Percentiles rank a stretch among this genome's conserved stretches.
Conservation (phyloP, 2,329 filamentous ascomycete species). For the Dactylonectria estremocensis region DNA sequence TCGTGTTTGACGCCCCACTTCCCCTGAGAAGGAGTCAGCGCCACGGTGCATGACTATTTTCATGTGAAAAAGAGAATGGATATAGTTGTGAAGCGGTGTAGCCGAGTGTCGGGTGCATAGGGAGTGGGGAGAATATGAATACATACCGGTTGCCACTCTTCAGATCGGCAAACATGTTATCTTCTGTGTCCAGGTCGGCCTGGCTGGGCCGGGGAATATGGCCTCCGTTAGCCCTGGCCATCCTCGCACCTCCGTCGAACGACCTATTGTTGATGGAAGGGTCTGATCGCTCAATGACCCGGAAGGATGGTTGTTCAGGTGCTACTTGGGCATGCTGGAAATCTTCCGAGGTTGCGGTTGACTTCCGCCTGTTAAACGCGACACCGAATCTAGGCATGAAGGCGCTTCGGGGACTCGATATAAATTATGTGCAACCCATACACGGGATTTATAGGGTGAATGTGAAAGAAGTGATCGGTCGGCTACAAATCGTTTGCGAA, state of each 20-base stretch:
- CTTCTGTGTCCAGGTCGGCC: constrained; percentile 62
- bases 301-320: constrained; percentile 67
- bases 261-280: constrained; percentile 60
- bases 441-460: constrained; percentile 32
- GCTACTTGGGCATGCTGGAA: constrained; percentile 66
- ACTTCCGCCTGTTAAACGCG: constrained; percentile 73
- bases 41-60: constrained; percentile 48
- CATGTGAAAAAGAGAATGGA: constrained; percentile 40
- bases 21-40: constrained; percentile 64
- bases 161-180: constrained; percentile 72
- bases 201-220: constrained; percentile 57
- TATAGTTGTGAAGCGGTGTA: constrained; percentile 40
- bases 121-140: constrained; percentile 29
- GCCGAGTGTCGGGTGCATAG: constrained; percentile 20
- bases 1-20: constrained; percentile 74
- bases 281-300: constrained; percentile 70
- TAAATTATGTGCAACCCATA: constrained; percentile 48
- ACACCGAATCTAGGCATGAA: constrained; percentile 75
- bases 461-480: constrained; percentile 29
- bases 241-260: constrained; percentile 65
- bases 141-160: constrained; percentile 71
- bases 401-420: constrained; percentile 35
- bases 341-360: constrained; percentile 69
- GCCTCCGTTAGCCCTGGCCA: constrained; percentile 57
- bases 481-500: constrained; percentile 39